Evolutionary conservation across 495 filamentous ascomycete species (phyloP), one percentile per base, ranked within the genome.

Genomic region (Xanthoparmelia taractica): DNA sequence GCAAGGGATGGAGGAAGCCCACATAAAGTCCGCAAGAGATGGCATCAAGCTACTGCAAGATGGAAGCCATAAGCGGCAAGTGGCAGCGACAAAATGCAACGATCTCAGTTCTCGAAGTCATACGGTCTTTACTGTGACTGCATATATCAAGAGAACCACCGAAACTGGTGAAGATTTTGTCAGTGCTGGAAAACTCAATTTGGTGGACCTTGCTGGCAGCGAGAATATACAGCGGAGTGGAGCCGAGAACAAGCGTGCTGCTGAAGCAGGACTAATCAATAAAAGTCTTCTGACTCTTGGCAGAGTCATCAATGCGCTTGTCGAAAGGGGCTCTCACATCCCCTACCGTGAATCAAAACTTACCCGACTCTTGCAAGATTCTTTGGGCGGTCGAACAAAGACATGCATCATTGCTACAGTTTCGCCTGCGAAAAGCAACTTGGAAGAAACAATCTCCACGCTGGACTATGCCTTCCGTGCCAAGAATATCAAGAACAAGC

Each of bases 371-470:
- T 77, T 98, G 57, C 94, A 97, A 85, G 95, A 98, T 70, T 98
- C 94, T 18, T 82, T 98, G 0, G 94, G 94, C 55, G 94, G 94
- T 15, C 85, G 86, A 56, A 98, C 94, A 12, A 98, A 97, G 72
- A 98, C 94, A 6, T 97, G 94, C 75, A 98, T 98, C 67, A 97
- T 98, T 68, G 95, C 94, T 5, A 98, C 95, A 0, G 83, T 98
- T 52, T 97, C 94, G 1, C 92, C 95, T 10, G 89, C 92, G 8
- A 92, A 91, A 71, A 92, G 85, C 76, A 98, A 97, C 69, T 80
- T 97, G 18, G 94, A 98, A 69, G 94, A 98, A 73, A 98, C 94
- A 0, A 97, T 97, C 58, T 97, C 93, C 2, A 97, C 95, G 0
- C 80, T 98, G 4, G 94, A 98, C 72, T 98, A 98, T 71, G 95